Evolutionary conservation across 2,329 filamentous ascomycete genomes (phyloP), one percentile per base, ranked within the genome.

Genomic region (Epichloe scottii): DNA sequence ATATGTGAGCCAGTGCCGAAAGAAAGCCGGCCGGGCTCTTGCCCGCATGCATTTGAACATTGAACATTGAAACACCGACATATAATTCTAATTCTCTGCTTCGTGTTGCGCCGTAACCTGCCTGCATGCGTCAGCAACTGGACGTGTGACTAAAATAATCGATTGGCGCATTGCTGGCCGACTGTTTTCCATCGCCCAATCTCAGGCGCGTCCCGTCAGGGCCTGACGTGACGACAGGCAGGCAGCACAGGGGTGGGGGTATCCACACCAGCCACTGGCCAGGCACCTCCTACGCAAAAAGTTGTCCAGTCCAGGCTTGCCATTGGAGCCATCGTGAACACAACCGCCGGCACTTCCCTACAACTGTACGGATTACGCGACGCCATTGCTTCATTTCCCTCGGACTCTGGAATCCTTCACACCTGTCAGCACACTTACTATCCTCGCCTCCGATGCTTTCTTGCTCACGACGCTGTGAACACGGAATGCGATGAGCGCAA

Each of bases 401-500:
- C 19, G 1, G 11, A 42, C 14, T 8, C 38, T 34, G 35, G 19
- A 11, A 21, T 45, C 3, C 17, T n/a, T 33, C 40, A 17, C 35
- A 15, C 19, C 8, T 30, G 35, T 5, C 14, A 35, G 17, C 26
- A 12, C 34, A 5, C n/a, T 34, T 14, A n/a, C 46, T n/a, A 40
- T 11, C 35, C 17, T 10, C 34, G n/a, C 21, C n/a, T 40, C 43
- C 53, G 44, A 53, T 56, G 55, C 48, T 55, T 38, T 37, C 23
- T 44, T 33, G 47, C 40, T 42, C 37, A 17, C 42, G 33, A 30
- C 23, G 47, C 52, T 30, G 54, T 51, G 39, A 62, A 60, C 63
- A 63, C 72, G 72, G 70, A 68, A 84, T 85, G 81, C 81, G 71
- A 91, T 91, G 88, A 87, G 81, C 79, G 78, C 76, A 68, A 93